phyloP scores from a whole-genome alignment of 139 green algal genomes.

The Gonium pectorale region DNA sequence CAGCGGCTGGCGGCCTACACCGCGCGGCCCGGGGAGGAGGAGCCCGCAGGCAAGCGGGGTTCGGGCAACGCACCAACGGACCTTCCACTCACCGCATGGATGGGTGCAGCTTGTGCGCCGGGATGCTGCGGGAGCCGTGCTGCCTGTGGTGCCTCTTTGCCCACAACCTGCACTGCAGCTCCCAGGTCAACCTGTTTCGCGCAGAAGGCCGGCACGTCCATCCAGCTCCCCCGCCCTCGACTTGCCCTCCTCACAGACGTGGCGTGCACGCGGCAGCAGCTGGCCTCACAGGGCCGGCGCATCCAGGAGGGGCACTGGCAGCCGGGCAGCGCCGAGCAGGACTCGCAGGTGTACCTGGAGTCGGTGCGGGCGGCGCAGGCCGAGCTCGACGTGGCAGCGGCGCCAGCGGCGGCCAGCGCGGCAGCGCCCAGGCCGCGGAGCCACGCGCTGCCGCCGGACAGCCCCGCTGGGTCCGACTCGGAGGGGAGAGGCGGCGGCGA shows the following conservation, averaged over 20 bases:
- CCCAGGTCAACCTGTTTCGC: background rate
- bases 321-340: background rate
- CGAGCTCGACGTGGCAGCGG: slow-evolving; percentile 48
- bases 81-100: too few species aligned
- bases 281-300: background rate
- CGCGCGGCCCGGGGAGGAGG: slow-evolving; percentile 55
- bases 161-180: background rate
- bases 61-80: background rate
- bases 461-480: background rate
- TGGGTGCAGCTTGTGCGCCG: background rate
- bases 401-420: background rate
- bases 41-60: slow-evolving; percentile 56
- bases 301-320: slow-evolving; percentile 3
- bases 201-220: background rate
- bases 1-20: slow-evolving; percentile 63
- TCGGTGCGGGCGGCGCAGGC: slow-evolving; percentile 55
- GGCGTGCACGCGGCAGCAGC: slow-evolving; percentile 24
- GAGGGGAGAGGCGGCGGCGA: background rate
- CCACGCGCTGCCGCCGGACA: too few species aligned
- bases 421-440: too few species aligned
- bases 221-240: background rate
- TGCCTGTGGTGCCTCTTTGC: background rate
- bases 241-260: slow-evolving; percentile 26
- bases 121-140: background rate
- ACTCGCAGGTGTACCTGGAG: slow-evolving; percentile 45